Evolutionary conservation across 2,329 filamentous ascomycete genomes (phyloP), one percentile per base, ranked within the genome.

Genomic region (Chaetomiaceae sp.): DNA sequence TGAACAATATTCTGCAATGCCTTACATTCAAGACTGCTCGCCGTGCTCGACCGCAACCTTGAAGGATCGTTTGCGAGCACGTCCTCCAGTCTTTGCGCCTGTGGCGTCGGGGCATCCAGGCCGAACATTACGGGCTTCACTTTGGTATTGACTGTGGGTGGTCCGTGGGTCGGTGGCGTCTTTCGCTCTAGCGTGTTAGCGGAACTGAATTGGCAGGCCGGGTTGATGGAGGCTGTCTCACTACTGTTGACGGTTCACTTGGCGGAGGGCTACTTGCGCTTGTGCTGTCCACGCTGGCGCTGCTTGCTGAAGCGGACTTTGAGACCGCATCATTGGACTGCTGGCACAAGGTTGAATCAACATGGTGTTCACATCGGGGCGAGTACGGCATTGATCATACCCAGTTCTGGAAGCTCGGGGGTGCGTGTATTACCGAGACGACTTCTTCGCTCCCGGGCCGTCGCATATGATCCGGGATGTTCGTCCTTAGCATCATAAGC

Each of bases 391-490:
- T 37, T 34, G 25, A 34, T 41, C 80, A 66, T 68, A 94, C 89
- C 80, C 94, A 95, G 61, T 81, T 81, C 51, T 82, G 80, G 69
- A 94, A 96, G 57, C 86, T 89, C 59, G 89, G 79, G 0, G 91
- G 90, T 14, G 89, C 89, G 75, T 96, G 91, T 61, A 96, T 96
- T 50, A 95, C 91, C 1, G 91, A 96, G 48, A 89, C 80, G 21
- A 90, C 86, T 61, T 91, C 89, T 60, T 95, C 89, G 56, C 84
- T 84, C 21, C 79, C 79, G 48, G 73, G 72, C 47, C 78, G 76
- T 66, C 84, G 73, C 67, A 85, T 64, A 54, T 76, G 73, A 37
- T 82, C 80, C 2, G 81, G 71, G 9, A 86, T 63, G 56, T 77
- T 79, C 4, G 82, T 86, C 48, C 72, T 74, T 14, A 84, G 69